Conservation (phyloP, 1,284 basidiomycete genomes). For the Ustilago sp. region DNA sequence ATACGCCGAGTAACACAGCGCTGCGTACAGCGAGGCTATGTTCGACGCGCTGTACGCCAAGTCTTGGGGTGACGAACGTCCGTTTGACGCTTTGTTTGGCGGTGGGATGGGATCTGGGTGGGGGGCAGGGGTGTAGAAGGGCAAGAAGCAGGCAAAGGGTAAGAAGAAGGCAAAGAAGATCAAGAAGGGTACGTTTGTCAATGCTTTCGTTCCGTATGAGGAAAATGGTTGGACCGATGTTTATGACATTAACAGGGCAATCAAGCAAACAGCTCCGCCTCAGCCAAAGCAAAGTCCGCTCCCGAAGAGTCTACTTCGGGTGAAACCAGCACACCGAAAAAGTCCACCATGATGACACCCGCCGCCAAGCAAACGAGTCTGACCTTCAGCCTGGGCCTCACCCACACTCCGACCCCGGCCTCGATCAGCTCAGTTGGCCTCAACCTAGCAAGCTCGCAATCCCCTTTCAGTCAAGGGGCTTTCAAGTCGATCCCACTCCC, state of each 20-base stretch:
- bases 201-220: not conserved
- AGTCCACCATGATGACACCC: not conserved
- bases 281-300: not conserved
- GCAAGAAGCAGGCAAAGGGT: slow-evolving; percentile 1
- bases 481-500: not conserved
- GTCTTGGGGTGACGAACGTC: not conserved
- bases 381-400: not conserved
- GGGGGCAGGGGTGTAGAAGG: not conserved
- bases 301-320: not conserved
- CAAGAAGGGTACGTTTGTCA: not conserved
- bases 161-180: not conserved
- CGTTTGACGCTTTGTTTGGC: not conserved
- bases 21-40: slow-evolving; percentile 7
- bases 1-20: not conserved
- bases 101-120: not conserved
- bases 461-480: not conserved
- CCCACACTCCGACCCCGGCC: too few relatives aligned
- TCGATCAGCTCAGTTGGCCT: slow-evolving; percentile 21
- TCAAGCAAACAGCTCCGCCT: not conserved
- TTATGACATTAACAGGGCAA: slow-evolving; percentile 1
- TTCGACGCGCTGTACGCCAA: slow-evolving; percentile 5
- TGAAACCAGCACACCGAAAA: not conserved
- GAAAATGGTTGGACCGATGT: not conserved
- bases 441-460: slow-evolving; percentile 2
- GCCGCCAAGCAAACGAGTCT: not conserved